These are phyloP conservation scores for Sporothrix brunneoviolacea DNA, from an alignment of 2,329 filamentous ascomycete species.

Conservation along the genomic window DNA sequence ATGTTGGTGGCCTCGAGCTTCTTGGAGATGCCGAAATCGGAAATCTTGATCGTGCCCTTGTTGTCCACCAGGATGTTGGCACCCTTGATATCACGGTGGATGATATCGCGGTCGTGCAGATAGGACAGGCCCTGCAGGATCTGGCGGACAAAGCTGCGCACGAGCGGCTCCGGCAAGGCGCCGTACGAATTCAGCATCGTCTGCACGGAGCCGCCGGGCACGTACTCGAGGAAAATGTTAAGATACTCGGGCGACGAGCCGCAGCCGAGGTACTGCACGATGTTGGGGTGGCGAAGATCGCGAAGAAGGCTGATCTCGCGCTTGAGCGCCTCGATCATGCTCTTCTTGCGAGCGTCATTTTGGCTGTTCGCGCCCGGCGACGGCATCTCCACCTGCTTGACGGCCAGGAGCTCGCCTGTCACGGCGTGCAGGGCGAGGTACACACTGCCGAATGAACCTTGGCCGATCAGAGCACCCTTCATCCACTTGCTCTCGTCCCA, in stretches of 20 bases:
- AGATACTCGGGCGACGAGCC: slow-evolving; percentile 85
- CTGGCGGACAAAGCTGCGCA: slow-evolving; percentile 93
- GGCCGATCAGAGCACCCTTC: slow-evolving; percentile 95
- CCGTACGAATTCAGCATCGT: slow-evolving; percentile 99
- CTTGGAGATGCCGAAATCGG: slow-evolving; percentile 97
- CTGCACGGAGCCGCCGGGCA: slow-evolving; percentile 92
- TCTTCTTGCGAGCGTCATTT: slow-evolving; percentile 86
- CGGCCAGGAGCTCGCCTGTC: slow-evolving; percentile 93
- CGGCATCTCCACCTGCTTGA: slow-evolving; percentile 95
- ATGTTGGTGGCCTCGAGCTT: slow-evolving; percentile 90
- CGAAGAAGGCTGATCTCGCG: slow-evolving; percentile 91
- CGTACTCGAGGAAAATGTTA: slow-evolving; percentile 99
- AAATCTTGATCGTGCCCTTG: slow-evolving; percentile 98
- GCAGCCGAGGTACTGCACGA: slow-evolving; percentile 95
- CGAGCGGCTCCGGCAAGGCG: slow-evolving; percentile 83
- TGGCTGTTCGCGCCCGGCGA: slow-evolving; percentile 69
- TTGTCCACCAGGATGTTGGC: slow-evolving; percentile 98
- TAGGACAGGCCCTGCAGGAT: slow-evolving; percentile 90
- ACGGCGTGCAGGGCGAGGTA: slow-evolving; percentile 93
- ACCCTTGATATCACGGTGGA: slow-evolving; percentile 97
- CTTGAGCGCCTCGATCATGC: slow-evolving; percentile 96
- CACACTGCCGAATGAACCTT: slow-evolving; percentile 93
- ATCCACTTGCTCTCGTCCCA: slow-evolving; percentile 99
- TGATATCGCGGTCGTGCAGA: slow-evolving; percentile 89
- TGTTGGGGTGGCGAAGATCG: slow-evolving; percentile 91